These are phyloP conservation scores for Tephrocybe sp. DNA, from an alignment of 768 basidiomycete genomes.

Conservation along the genomic window DNA sequence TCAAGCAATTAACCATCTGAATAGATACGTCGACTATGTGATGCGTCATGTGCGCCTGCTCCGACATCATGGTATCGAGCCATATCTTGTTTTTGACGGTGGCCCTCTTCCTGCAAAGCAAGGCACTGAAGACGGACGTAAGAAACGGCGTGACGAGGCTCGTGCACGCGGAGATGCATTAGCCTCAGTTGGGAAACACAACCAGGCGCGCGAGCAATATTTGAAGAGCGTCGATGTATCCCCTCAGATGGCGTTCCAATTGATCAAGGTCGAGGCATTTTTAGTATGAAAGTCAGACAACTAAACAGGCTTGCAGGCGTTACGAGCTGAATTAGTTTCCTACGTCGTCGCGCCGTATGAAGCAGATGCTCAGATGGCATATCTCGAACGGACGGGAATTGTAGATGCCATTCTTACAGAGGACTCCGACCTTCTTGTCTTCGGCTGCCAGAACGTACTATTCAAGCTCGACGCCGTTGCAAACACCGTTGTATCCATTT, in stretches of 20 bases:
- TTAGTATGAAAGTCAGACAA: background rate
- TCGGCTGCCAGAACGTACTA: slow-evolving; percentile 91
- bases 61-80: slow-evolving; percentile 78
- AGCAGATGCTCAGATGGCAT: slow-evolving; percentile 95
- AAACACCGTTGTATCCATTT: slow-evolving; percentile 63
- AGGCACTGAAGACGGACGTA: slow-evolving; percentile 81
- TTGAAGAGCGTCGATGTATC: slow-evolving; percentile 93
- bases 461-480: slow-evolving; percentile 83
- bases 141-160: slow-evolving; percentile 72
- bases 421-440: slow-evolving; percentile 96
- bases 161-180: slow-evolving; percentile 71
- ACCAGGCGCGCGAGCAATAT: slow-evolving; percentile 84
- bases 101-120: slow-evolving; percentile 94
- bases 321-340: slow-evolving; percentile 73
- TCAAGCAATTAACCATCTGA: background rate
- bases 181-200: slow-evolving; percentile 71
- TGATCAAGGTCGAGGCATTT: slow-evolving; percentile 74
- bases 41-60: slow-evolving; percentile 91
- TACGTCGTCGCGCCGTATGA: slow-evolving; percentile 98
- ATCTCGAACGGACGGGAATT: slow-evolving; percentile 76
- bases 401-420: slow-evolving; percentile 95
- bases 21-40: slow-evolving; percentile 92
- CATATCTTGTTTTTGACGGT: slow-evolving; percentile 95
- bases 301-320: slow-evolving; percentile 52
- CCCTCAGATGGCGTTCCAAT: slow-evolving; percentile 94